Conservation (phyloP, 805 yeast genomes). For the Wickerhamiella allomyrinae region DNA sequence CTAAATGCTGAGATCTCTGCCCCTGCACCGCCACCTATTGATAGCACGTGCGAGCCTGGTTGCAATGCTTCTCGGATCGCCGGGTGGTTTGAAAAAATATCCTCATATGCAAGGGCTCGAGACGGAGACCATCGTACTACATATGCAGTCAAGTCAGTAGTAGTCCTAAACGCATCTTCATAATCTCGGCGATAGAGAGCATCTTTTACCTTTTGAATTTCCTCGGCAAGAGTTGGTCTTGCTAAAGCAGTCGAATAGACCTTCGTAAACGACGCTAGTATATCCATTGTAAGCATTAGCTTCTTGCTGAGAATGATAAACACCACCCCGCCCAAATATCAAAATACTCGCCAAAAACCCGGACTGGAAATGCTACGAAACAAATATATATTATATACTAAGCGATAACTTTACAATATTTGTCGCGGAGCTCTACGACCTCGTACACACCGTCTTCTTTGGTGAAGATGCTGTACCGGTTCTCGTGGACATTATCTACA, state of each 20-base stretch:
- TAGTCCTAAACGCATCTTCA: constrained; percentile 48
- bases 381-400: no score
- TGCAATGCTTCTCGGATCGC: constrained; percentile 29
- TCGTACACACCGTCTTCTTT: constrained; percentile 88
- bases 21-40: constrained; percentile 86
- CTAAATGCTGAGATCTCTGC: constrained; percentile 54
- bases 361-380: no score
- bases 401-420: constrained; percentile 38
- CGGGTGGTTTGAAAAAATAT: constrained; percentile 42
- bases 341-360: no score
- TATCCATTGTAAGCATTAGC: not conserved
- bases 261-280: not conserved
- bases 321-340: no score
- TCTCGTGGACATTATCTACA: constrained; percentile 47
- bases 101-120: constrained; percentile 58
- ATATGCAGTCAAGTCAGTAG: constrained; percentile 57
- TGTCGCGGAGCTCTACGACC: constrained; percentile 80
- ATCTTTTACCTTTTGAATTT: constrained; percentile 57
- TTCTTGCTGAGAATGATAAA: no score
- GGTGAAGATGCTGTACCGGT: constrained; percentile 58
- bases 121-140: constrained; percentile 80
- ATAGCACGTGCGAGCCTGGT: constrained; percentile 31
- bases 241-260: not conserved
- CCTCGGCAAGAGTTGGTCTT: constrained; percentile 10
- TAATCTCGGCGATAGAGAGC: constrained; percentile 60